Evolutionary conservation across 208 protist genomes (phyloP).

Genomic region (Leishmania arabica): DNA sequence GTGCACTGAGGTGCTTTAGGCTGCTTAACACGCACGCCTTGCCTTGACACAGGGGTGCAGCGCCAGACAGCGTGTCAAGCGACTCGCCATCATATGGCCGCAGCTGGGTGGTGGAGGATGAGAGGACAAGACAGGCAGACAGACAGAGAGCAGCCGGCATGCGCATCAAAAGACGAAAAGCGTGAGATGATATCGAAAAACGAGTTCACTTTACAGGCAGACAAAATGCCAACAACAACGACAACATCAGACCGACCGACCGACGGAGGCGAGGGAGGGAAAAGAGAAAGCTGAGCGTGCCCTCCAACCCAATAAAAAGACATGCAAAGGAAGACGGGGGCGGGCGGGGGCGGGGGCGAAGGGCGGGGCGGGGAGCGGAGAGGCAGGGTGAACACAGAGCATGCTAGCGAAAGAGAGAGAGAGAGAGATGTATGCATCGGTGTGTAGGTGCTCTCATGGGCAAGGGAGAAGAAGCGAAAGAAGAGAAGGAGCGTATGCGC

Average conservation of each 20-base stretch:
- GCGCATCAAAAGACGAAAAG: background rate
- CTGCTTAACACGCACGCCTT: background rate
- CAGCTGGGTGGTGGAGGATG: background rate
- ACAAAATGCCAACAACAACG: too few relatives aligned
- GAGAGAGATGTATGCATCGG: background rate
- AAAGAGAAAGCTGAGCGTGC: background rate
- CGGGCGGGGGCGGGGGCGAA: background rate
- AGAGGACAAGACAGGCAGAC: background rate
- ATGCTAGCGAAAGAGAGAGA: background rate
- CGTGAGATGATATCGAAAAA: background rate
- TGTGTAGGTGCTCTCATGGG: too few relatives aligned
- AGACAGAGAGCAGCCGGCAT: background rate
- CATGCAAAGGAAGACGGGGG: conserved; percentile 1
- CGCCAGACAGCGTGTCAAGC: background rate
- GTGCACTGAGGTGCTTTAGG: background rate
- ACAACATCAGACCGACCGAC: background rate
- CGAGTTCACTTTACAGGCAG: background rate
- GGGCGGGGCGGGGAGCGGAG: background rate
- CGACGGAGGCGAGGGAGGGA: background rate
- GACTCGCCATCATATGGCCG: background rate
- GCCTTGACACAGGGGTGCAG: background rate
- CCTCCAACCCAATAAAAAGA: background rate
- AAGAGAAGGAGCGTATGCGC: background rate
- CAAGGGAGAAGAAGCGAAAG: too few relatives aligned
- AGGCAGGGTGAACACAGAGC: background rate